Evolutionary conservation across 2,329 filamentous ascomycete genomes (phyloP), one percentile per base, ranked within the genome.

Genomic region (Diaporthe longicolla): DNA sequence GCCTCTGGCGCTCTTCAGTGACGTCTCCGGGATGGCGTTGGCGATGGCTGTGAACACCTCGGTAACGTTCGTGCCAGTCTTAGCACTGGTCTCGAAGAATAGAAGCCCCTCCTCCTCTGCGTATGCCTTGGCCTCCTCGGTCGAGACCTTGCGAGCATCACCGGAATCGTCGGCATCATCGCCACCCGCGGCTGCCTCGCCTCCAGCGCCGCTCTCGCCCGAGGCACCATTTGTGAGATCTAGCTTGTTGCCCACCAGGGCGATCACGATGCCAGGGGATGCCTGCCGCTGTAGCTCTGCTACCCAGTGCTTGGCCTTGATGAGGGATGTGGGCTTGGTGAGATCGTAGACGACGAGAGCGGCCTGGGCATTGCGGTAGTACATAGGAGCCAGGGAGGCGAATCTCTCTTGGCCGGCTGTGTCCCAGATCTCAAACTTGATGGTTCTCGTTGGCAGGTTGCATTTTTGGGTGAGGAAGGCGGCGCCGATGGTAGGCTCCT

Each of bases 401-500:
- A 98, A 99, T 77, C 96, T 94, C 87, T 99, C 96, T 85, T 99
- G 96, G 82, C 96, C 96, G 57, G 97, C 96, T 21, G 96, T 98
- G 87, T 99, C 96, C 96, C 96, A 99, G 81, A 99, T 98, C 84
- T 96, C 94, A 82, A 96, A 96, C 84, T 94, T 94, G 87, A 96
- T 96, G 78, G 95, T 98, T 82, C 96, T 91, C 80, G 93, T 95
- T 45, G 96, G 96, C 55, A 98, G 93, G 81, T 95, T 97, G 88
- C 96, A 98, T 91, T 98, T 99, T 86, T 99, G 97, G 79, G 97
- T 99, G 78, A 99, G 88, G 87, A 99, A 99, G 77, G 97, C 97
- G 81, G 97, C 97, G 89, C 97, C 97, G 85, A 99, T 99, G 78
- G 97, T 99, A 76, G 97, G 97, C 84, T 99, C 97, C 89, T 98